Evolutionary conservation across 2,329 filamentous ascomycete species (phyloP).

Genomic region (Colletotrichum sublineola): DNA sequence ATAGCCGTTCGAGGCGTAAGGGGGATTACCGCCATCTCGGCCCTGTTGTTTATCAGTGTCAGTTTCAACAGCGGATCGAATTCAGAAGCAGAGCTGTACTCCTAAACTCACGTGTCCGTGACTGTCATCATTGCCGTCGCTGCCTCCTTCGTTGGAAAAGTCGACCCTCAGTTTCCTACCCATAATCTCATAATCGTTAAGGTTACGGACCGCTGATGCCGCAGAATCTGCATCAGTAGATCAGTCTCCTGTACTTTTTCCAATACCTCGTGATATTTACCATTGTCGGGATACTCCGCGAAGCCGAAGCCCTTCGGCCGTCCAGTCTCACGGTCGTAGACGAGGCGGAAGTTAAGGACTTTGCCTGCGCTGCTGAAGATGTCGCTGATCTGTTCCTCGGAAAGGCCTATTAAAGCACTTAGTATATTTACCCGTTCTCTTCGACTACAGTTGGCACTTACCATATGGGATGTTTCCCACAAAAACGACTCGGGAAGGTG

Average conservation of each 20-base stretch:
- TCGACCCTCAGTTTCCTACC: constrained; percentile 94
- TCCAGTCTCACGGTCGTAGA: constrained; percentile 95
- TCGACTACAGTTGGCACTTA: constrained; percentile 51
- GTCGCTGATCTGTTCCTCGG: constrained; percentile 95
- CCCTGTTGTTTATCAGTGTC: constrained; percentile 17
- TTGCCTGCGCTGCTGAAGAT: constrained; percentile 92
- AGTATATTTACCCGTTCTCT: background rate
- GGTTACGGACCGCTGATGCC: constrained; percentile 92
- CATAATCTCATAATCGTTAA: constrained; percentile 97
- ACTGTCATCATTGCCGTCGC: constrained; percentile 71
- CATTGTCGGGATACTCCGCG: constrained; percentile 92
- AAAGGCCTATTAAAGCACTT: constrained; percentile 77
- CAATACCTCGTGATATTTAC: constrained; percentile 54
- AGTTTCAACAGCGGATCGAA: background rate
- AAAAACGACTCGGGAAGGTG: constrained; percentile 83
- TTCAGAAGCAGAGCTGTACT: background rate
- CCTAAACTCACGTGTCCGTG: constrained; percentile 40
- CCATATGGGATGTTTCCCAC: constrained; percentile 90
- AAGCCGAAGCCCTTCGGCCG: constrained; percentile 97
- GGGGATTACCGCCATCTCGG: constrained; percentile 35
- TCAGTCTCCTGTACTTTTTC: background rate
- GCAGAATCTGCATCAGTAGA: constrained; percentile 72
- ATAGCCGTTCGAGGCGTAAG: constrained; percentile 51
- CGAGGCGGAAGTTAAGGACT: constrained; percentile 90
- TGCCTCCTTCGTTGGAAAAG: constrained; percentile 92